These are phyloP conservation scores for Eucalyptus regnans DNA, from an alignment of 345 rosid genomes.

Conservation along the genomic window DNA sequence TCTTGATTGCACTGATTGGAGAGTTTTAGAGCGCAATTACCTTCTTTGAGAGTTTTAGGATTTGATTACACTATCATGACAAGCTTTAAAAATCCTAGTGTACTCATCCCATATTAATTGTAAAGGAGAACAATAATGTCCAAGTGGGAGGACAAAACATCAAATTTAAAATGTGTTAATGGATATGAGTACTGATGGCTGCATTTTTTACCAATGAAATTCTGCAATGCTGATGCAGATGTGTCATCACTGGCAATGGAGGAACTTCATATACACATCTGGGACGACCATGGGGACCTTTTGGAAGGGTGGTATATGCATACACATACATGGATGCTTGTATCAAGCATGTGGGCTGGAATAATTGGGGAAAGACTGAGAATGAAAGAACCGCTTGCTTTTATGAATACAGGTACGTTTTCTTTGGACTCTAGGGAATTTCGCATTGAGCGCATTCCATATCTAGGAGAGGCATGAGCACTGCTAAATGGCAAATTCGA, in stretches of 20 bases:
- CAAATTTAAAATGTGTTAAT: background rate
- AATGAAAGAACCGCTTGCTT: conserved; percentile 96
- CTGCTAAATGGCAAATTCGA: background rate
- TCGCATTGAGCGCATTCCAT: background rate
- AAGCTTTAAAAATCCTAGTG: background rate
- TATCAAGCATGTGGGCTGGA: conserved; percentile 63
- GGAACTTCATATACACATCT: conserved; percentile 45
- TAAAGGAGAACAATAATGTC: background rate
- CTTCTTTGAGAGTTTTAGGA: background rate
- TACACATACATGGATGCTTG: conserved; percentile 78
- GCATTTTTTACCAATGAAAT: background rate
- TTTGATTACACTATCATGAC: background rate
- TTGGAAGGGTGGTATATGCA: conserved; percentile 85
- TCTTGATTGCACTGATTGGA: background rate
- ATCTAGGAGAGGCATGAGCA: background rate
- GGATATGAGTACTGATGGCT: background rate
- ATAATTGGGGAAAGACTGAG: conserved; percentile 86
- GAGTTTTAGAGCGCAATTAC: background rate
- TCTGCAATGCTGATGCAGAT: conserved; percentile 30
- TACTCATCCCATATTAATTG: background rate
- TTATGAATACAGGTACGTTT: conserved; percentile 71
- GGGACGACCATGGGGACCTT: conserved; percentile 97
- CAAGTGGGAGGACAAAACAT: background rate
- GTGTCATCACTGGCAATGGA: conserved; percentile 88
- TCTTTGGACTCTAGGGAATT: background rate